Evolutionary conservation across 768 basidiomycete species (phyloP).

Genomic region (Omphalotus guepiniiformis): DNA sequence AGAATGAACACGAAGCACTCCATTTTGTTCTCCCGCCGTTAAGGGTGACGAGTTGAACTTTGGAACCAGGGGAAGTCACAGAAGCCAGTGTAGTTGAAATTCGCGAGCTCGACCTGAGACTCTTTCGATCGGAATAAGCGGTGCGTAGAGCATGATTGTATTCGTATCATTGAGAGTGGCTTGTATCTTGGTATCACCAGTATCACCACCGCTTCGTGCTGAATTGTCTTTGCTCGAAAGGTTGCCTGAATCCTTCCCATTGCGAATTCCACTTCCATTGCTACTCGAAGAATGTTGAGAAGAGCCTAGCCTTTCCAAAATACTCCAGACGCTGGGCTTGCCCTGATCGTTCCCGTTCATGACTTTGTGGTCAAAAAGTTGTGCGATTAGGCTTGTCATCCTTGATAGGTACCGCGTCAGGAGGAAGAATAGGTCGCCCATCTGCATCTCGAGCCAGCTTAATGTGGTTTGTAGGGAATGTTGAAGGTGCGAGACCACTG

Average conservation of each 20-base stretch:
- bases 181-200: constrained; percentile 4
- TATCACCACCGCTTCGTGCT: constrained; percentile 1
- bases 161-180: constrained; percentile 29
- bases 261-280: too few relatives aligned
- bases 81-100: constrained; percentile 30
- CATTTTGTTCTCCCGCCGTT: constrained; percentile 10
- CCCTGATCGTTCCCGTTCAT: constrained; percentile 53
- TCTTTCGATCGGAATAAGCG: constrained; percentile 1
- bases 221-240: constrained; percentile 8
- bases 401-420: constrained; percentile 28
- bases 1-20: constrained; percentile 39
- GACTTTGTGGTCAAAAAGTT: constrained; percentile 45
- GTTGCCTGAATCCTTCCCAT: background rate
- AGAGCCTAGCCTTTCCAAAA: constrained; percentile 27
- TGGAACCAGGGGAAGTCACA: constrained; percentile 19
- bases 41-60: too few relatives aligned
- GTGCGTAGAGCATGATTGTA: constrained; percentile 23
- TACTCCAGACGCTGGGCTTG: constrained; percentile 45
- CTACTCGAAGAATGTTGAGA: constrained; percentile 14
- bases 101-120: constrained; percentile 15
- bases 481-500: constrained; percentile 9
- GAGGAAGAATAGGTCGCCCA: constrained; percentile 28
- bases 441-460: constrained; percentile 9
- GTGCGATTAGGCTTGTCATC: constrained; percentile 43
- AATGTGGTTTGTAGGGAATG: constrained; percentile 2